phyloP scores from a whole-genome alignment of 768 basidiomycete species.

The Termitomyces heimii region DNA sequence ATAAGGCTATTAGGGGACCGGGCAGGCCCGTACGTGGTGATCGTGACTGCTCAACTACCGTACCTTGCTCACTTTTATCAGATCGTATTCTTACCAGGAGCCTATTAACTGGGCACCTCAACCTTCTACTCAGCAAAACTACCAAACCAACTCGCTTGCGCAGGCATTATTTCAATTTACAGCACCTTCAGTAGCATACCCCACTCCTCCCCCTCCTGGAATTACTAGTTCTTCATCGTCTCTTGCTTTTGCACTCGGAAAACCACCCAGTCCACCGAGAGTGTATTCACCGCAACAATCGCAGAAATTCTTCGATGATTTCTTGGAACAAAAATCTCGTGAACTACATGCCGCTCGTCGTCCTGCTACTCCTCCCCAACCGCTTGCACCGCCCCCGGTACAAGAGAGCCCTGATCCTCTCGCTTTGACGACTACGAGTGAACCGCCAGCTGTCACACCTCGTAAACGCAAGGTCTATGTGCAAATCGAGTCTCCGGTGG shows the following conservation, averaged over 20 bases:
- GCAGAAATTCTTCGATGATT: slow-evolving; percentile 57
- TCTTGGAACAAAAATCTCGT: slow-evolving; percentile 50
- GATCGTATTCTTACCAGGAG: slow-evolving; percentile 36
- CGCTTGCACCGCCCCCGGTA: slow-evolving; percentile 13
- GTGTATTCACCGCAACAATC: slow-evolving; percentile 54
- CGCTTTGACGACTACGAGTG: slow-evolving; percentile 27
- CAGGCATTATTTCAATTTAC: slow-evolving; percentile 62
- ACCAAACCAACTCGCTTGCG: slow-evolving; percentile 52
- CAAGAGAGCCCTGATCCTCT: slow-evolving; percentile 55
- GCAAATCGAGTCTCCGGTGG: slow-evolving; percentile 53
- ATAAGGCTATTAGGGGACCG: slow-evolving; percentile 54
- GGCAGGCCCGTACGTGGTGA: slow-evolving; percentile 37
- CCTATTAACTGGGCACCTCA: slow-evolving; percentile 36
- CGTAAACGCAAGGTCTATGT: slow-evolving; percentile 65
- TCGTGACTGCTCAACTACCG: slow-evolving; percentile 7
- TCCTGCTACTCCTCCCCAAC: slow-evolving; percentile 17
- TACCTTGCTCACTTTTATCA: slow-evolving; percentile 16
- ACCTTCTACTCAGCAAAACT: slow-evolving; percentile 40
- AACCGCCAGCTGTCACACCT: slow-evolving; percentile 40
- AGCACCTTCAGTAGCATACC: slow-evolving; percentile 58
- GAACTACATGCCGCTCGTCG: slow-evolving; percentile 28
- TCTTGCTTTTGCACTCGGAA: slow-evolving; percentile 66
- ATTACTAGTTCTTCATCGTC: slow-evolving; percentile 68
- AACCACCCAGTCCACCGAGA: slow-evolving; percentile 20
- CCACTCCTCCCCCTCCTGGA: slow-evolving; percentile 64